Conservation (phyloP, 306 rosid species). For the Pueraria montana region DNA sequence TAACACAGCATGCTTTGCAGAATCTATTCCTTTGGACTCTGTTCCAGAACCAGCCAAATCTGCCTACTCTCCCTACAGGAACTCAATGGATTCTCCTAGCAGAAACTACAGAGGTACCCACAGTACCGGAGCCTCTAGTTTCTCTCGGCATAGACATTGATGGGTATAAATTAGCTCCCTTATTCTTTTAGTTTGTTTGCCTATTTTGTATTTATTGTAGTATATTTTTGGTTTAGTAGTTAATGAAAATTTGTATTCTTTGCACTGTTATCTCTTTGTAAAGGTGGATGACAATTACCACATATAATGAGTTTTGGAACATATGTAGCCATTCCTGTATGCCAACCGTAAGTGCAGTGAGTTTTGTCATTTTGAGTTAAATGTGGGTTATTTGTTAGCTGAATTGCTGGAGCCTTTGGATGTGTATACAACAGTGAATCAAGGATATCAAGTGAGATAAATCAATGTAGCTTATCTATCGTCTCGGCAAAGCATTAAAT, state of each 20-base stretch:
- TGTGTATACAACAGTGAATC: conserved; percentile 11
- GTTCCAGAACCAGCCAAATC: conserved; percentile 84
- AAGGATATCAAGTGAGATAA: conserved; percentile 7
- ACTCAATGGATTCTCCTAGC: conserved; percentile 71
- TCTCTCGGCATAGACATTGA: conserved; percentile 78
- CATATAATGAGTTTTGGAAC: conserved; percentile 45
- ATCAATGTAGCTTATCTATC: conserved; percentile 2
- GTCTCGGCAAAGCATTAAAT: conserved; percentile 14
- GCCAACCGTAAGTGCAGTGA: conserved; percentile 26
- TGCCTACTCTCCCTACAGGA: conserved; percentile 76
- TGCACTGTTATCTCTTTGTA: conserved; percentile 40
- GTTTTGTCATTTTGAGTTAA: conserved; percentile 26
- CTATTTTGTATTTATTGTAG: conserved; percentile 55
- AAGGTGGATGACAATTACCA: conserved; percentile 46
- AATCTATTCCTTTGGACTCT: conserved; percentile 76
- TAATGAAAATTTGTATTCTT: conserved; percentile 52
- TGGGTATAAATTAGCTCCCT: conserved; percentile 48
- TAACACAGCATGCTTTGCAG: conserved; percentile 94
- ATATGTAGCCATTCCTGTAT: conserved; percentile 37
- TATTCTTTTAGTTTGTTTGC: conserved; percentile 54
- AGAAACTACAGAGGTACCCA: conserved; percentile 63
- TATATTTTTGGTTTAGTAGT: conserved; percentile 52
- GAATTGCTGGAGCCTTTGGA: conserved; percentile 19
- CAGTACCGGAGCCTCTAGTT: conserved; percentile 71
- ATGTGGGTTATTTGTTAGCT: conserved; percentile 30